phyloP scores from a whole-genome alignment of 2,329 filamentous ascomycete species.

The Neofusicoccum cordaticola region DNA sequence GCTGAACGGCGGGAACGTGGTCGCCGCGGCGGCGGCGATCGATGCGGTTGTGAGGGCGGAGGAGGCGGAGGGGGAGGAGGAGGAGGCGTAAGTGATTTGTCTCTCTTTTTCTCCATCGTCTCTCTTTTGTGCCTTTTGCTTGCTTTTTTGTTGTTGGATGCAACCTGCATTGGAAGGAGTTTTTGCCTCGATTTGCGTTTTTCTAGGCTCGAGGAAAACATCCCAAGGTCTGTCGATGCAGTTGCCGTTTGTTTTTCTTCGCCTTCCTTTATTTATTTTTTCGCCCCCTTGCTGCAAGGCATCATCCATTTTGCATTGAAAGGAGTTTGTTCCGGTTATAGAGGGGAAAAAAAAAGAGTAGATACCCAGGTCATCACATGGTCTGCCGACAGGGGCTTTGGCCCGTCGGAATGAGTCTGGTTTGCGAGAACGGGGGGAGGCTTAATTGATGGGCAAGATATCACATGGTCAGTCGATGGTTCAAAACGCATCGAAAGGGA shows the following conservation, averaged over 20 bases:
- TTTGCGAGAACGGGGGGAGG: neutral
- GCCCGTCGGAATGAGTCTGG: slow-evolving; percentile 7
- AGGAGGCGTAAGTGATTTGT: neutral
- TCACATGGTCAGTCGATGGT: slow-evolving; percentile 1
- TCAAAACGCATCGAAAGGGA: neutral
- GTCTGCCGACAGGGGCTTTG: neutral
- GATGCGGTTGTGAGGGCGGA: slow-evolving; percentile 18
- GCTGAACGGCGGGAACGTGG: slow-evolving; percentile 18
- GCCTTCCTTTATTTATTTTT: neutral
- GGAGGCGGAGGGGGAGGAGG: neutral
- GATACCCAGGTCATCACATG: slow-evolving; percentile 15
- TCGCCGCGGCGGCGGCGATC: slow-evolving; percentile 17
- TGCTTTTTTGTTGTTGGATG: neutral
- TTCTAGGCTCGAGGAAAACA: neutral
- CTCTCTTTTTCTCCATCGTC: neutral
- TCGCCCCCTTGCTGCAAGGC: neutral
- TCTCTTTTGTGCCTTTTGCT: neutral
- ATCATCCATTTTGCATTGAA: slow-evolving; percentile 12
- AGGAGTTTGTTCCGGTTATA: slow-evolving; percentile 4
- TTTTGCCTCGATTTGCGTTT: neutral
- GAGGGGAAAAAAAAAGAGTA: neutral
- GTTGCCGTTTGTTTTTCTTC: neutral
- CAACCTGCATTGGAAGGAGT: neutral
- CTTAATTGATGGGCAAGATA: neutral
- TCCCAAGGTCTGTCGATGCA: neutral